phyloP scores from a whole-genome alignment of 2,329 filamentous ascomycete genomes.

The Akanthomyces muscarius region DNA sequence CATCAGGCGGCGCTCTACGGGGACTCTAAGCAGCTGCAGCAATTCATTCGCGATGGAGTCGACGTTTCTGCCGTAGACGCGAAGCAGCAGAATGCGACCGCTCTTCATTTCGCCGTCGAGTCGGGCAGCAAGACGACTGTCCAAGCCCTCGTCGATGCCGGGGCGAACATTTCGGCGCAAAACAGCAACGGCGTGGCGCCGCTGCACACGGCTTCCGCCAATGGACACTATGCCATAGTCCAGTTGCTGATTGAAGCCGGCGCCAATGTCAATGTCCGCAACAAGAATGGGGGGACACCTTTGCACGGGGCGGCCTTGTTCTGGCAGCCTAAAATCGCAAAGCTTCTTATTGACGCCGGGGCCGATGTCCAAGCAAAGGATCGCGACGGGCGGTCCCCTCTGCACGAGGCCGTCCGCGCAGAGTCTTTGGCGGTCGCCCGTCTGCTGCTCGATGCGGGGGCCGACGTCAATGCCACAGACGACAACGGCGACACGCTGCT shows the following conservation, averaged over 20 bases:
- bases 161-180: background rate
- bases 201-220: background rate
- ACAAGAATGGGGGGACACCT: background rate
- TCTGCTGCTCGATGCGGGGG: background rate
- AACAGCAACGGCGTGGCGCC: background rate
- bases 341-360: background rate
- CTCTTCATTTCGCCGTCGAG: background rate
- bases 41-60: background rate
- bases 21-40: background rate
- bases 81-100: background rate
- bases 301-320: background rate
- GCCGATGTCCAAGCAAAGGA: background rate
- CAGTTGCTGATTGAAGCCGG: background rate
- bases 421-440: background rate
- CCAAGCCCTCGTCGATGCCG: background rate
- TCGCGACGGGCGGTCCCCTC: background rate
- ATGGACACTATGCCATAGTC: background rate
- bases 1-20: background rate
- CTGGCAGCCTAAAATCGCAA: background rate
- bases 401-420: background rate
- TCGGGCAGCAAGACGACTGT: background rate
- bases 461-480: background rate
- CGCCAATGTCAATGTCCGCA: background rate
- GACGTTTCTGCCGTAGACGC: background rate
- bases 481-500: background rate